Percentiles rank a stretch among this genome's conserved stretches.
phyloP scores from a whole-genome alignment of 2,329 filamentous ascomycete species.

The Talaromyces funiculosus region DNA sequence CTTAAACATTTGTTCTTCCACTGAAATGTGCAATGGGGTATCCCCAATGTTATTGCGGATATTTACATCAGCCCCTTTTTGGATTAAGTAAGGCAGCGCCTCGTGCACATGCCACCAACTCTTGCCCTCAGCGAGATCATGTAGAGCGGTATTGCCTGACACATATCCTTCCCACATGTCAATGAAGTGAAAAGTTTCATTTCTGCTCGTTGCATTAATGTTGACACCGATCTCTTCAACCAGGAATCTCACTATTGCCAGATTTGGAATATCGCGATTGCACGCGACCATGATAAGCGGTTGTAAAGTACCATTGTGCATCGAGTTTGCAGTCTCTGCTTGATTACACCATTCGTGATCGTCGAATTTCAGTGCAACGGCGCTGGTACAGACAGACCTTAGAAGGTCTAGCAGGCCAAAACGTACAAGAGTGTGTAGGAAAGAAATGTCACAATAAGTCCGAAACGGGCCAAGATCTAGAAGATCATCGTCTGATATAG shows the following conservation, averaged over 20 bases:
- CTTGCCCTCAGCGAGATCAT: conserved; percentile 3
- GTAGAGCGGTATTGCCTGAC: not conserved
- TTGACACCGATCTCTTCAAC: conserved; percentile 3
- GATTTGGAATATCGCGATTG: not conserved
- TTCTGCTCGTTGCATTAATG: not conserved
- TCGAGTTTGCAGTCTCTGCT: not conserved
- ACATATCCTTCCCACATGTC: not conserved
- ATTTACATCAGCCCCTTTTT: conserved; percentile 1
- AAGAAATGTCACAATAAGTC: not conserved
- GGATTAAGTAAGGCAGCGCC: conserved; percentile 6
- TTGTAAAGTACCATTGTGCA: not conserved
- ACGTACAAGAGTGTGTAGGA: not conserved
- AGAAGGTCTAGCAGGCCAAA: not conserved
- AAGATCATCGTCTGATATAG: not conserved
- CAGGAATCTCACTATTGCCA: conserved; percentile 1
- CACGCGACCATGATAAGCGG: conserved; percentile 1
- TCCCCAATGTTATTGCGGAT: not conserved
- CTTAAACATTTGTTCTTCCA: not conserved
- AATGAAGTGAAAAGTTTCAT: not conserved
- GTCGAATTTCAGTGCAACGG: not conserved
- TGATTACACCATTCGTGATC: conserved; percentile 6
- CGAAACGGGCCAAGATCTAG: not conserved
- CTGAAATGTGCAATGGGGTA: conserved; percentile 5
- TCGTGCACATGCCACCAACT: conserved; percentile 3
- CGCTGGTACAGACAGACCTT: not conserved